Base-by-base conservation (phyloP, 192 early-diverging fungal genomes). In the Pecoramyces ruminantium region DNA sequence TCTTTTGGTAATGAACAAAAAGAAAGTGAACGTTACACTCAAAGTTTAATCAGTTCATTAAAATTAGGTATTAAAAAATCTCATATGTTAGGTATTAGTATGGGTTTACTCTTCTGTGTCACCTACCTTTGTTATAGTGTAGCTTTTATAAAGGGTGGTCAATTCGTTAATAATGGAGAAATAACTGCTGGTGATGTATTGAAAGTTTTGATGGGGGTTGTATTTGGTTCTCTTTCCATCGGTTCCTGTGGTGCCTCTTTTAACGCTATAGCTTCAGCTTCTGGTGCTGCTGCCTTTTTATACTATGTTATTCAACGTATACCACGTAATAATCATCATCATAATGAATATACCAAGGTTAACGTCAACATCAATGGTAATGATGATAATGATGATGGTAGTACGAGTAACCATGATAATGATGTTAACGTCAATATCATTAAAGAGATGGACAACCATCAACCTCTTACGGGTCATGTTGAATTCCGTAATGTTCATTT, bases 151-250 rank as follows among this genome's bases (percentile, higher is more conserved):
- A 92, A 88, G 81, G 93, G 93, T 38, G 83, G 85, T 28, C 85
- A 82, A 9, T 77, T 92, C 29, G 84, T 94, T 11, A 79, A 84
- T 3, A 29, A 84, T 28, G 84, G 85, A 27, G 80, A 84, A 58
- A 84, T 90, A 79, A 80, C 29, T 39, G 86, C 86, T 78, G 85
- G 86, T 0, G 79, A 84, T 28, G 92, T 97, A 29, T 84, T 96
- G 28, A 93, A 91, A 80, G 94, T 94, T 58, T 97, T 98, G 83
- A 95, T 97, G 84, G 88, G 93, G 40, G 90, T 98, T 84, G 88
- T 97, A 4, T 92, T 97, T 58, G 96, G 95, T 80, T 86, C 91
- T n/a, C 92, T 96, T 77, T 88, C 93, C 9, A 85, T 97, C 77
- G 92, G 91, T 30, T 88, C 90, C n/a, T 84, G 92, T 2, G 89